phyloP scores from a whole-genome alignment of 305 asterid species.

The Fraxinus sp. region DNA sequence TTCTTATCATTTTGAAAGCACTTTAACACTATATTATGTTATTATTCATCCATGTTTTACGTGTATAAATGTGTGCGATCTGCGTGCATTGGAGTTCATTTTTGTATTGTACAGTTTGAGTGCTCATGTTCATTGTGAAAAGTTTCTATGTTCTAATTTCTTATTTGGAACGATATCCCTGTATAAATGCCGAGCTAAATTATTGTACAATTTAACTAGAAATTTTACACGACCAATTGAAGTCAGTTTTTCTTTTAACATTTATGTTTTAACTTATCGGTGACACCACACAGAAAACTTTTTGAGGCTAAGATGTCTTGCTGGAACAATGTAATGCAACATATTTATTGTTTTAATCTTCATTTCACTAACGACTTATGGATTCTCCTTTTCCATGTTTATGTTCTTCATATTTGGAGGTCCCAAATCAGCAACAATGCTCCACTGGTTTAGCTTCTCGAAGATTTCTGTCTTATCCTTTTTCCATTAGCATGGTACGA shows the following conservation, averaged over 20 bases:
- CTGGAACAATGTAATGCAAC: no score
- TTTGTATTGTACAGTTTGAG: not conserved
- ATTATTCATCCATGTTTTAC: not conserved
- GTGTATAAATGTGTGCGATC: not conserved
- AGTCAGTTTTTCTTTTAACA: no score
- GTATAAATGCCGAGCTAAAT: not conserved
- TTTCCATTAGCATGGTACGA: conserved; percentile 32
- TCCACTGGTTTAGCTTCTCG: not conserved
- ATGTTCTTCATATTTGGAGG: no score
- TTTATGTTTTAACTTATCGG: no score
- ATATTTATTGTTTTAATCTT: no score
- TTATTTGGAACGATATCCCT: not conserved
- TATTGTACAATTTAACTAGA: not conserved
- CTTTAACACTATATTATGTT: not conserved
- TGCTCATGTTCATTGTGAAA: not conserved
- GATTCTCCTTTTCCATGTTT: no score
- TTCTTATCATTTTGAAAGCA: not conserved
- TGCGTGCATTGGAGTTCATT: not conserved
- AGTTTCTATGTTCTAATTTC: not conserved
- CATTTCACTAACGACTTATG: no score
- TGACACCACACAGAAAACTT: no score
- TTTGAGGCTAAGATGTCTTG: no score
- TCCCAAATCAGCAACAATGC: not conserved
- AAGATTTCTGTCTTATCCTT: not conserved
- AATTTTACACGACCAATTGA: not conserved